Conservation (phyloP, 2,329 filamentous ascomycete genomes). For the Alternaria tenuissima region DNA sequence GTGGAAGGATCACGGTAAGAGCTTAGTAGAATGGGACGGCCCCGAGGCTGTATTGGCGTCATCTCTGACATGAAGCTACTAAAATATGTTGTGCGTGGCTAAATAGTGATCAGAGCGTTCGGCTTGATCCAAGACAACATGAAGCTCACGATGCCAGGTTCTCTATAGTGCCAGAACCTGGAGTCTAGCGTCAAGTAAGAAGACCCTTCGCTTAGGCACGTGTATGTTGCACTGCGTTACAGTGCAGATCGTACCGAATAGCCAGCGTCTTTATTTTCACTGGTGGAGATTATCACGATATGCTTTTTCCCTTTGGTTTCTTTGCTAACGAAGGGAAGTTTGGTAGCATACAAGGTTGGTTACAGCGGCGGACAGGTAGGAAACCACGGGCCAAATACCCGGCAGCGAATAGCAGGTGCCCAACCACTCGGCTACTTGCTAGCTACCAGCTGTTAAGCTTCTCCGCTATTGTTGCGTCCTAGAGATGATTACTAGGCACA, state of each 20-base stretch:
- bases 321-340: neutral
- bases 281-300: neutral
- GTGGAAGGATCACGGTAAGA: neutral
- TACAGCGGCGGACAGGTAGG: neutral
- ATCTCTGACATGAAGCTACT: neutral
- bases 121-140: neutral
- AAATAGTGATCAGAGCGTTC: neutral
- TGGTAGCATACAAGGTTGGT: neutral
- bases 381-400: neutral
- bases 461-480: neutral
- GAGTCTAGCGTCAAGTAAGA: neutral
- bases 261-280: neutral
- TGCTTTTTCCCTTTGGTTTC: neutral
- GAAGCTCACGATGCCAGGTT: neutral
- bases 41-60: neutral
- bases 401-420: neutral
- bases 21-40: neutral
- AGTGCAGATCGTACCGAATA: neutral
- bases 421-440: neutral
- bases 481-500: neutral
- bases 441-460: neutral
- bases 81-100: neutral
- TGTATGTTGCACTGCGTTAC: neutral
- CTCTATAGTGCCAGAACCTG: neutral
- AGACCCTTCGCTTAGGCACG: neutral